Base-by-base conservation (phyloP, 768 basidiomycete species). In the Coprinopsis sp. region DNA sequence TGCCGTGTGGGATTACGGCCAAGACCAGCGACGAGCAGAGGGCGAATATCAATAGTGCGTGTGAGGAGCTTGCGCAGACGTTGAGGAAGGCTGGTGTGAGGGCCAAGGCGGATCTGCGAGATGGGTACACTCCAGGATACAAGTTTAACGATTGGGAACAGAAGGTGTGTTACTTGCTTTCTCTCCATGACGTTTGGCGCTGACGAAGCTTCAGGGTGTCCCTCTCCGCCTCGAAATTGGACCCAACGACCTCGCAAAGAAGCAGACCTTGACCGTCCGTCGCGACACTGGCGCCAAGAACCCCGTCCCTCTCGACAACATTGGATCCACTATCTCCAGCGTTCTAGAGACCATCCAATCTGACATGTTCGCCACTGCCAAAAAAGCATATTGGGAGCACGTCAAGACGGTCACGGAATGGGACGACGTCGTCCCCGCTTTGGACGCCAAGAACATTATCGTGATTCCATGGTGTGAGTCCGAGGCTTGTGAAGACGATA, bases 111-210 rank as follows among this genome's bases (percentile, higher is more conserved):
- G 96, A 99, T 70, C 70, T 93, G 51, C 73, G 95, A 49, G 96
- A 98, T 3, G 92, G 89, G 6, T 96, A 98, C 66, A 98, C 95
- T 24, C 96, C 96, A 7, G 96, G 96, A 24, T 98, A 87, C 73
- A 99, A 99, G 71, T 99, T 96, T 74, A 96, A 97, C 62, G 91
- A 98, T 59, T 97, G 95, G 93, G 96, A 99, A 72, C 87, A 97
- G 68, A 91, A 95, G 81, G 91, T 88, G 51, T 37, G 67, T 50
- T 43, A 19, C 31, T 21, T 16, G 52, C 13, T 50, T 30, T 37
- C 33, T 8, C n/a, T 30, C 31, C 18, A 36, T 29, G 2, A 30
- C 33, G 24, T 34, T n/a, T n/a, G 36, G 43, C 24, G 1, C 47
- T 45, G 24, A 34, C 33, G n/a, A 18, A 27, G 42, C 21, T 25